Evolutionary conservation across 495 filamentous ascomycete genomes (phyloP), one percentile per base, ranked within the genome.

Genomic region (Penicillium soppii): DNA sequence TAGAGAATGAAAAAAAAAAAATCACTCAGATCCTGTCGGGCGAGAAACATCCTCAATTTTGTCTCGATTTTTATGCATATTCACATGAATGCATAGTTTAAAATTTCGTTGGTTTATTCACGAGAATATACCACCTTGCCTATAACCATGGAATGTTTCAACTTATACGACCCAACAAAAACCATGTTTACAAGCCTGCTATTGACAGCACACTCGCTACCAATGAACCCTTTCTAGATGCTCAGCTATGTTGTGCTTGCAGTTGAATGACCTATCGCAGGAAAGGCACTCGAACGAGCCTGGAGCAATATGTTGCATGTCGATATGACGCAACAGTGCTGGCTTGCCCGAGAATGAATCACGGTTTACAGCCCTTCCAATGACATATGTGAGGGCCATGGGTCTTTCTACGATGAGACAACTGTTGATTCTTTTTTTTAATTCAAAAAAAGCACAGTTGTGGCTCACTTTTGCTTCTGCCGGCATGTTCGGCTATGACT

Each of bases 241-340:
- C 15, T 41, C 38, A 8, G 38, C 23, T 20, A 41, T 41, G 13
- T 41, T 41, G 13, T 41, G 20, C 19, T 25, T 41, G 2, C 21
- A 20, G 15, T 23, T 41, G 20, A 41, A 41, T 13, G 38, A 25
- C 21, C 3, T 41, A 0, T 1, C 0, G 5, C 38, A 16, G 3
- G 5, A 22, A 23, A 23, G 15, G 7, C 53, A 49, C 23, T 51
- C 44, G 8, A 52, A 30, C 4, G 49, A 43, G 6, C 15, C 32
- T 4, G 49, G 40, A 25, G 22, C 17, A 4, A 52, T 2, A 39
- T 52, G 49, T 22, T 52, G 41, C 15, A 40, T 44, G n/a, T 52
- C 41, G 15, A 52, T 45, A 21, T 52, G 49, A 3, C 49, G 41
- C 32, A 44, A 30, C 3, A 52, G 29, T 20, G 15, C 17, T 29